phyloP scores from a whole-genome alignment of 148 eudicot species.

The Rhododendron molle region DNA sequence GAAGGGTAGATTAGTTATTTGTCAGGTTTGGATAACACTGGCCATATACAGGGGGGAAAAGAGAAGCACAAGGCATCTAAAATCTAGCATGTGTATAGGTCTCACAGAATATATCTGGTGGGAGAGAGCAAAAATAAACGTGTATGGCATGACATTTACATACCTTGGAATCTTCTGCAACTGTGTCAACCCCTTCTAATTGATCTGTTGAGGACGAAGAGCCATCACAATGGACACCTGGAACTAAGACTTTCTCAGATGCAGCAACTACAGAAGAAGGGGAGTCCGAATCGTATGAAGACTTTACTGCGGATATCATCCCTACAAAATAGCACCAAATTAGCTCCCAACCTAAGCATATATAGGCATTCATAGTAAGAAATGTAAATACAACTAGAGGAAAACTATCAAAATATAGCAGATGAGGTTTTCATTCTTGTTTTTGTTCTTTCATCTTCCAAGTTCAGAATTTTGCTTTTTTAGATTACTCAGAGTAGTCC shows the following conservation, averaged over 20 bases:
- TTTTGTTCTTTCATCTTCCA: neutral
- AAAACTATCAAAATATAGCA: neutral
- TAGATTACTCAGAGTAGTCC: neutral
- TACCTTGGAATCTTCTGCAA: conserved; percentile 43
- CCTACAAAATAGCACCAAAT: conserved; percentile 51
- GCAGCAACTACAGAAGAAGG: conserved; percentile 49
- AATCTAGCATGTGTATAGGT: neutral
- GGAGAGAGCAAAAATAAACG: neutral
- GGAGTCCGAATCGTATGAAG: conserved; percentile 53
- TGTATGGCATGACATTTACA: neutral
- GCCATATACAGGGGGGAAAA: neutral
- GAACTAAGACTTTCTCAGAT: conserved; percentile 75
- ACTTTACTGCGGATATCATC: conserved; percentile 58
- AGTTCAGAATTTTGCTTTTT: neutral
- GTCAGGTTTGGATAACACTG: neutral
- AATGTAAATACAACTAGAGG: neutral
- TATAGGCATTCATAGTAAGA: neutral
- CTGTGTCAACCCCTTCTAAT: conserved; percentile 36
- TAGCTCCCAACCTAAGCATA: conserved; percentile 1
- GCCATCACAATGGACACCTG: conserved; percentile 53
- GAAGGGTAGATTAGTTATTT: neutral
- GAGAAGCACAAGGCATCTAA: neutral
- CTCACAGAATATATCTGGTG: neutral
- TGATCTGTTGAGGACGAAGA: conserved; percentile 37
- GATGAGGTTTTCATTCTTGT: neutral